Evolutionary conservation across 805 yeast species (phyloP), one percentile per base, ranked within the genome.

Genomic region (Pichia pseudocactophila): DNA sequence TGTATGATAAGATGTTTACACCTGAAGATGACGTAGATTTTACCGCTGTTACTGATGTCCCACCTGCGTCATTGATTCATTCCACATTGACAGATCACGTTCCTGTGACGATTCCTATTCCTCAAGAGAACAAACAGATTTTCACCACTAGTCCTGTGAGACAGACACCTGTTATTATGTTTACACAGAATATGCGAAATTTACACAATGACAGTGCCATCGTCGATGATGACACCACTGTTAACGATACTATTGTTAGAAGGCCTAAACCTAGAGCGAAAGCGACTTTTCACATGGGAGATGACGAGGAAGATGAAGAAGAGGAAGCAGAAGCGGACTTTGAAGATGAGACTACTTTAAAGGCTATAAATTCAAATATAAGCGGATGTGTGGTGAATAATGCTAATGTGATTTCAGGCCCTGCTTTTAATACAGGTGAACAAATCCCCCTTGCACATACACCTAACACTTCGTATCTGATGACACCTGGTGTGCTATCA

Each of bases 1-100:
- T 86, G 30, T 84, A 82, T 59, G 97, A 88, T 61, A 67, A 83
- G 43, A 61, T 88, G 18, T 87, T 84, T 38, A 48, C 49, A 34
- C 37, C 42, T 30, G 39, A 35, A 18, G 35, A 37, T 7, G 25
- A 26, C 20, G 12, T 33, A 11, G 15, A 16, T 9, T 25, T 16
- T 17, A 37, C 22, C 26, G 30, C 27, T 15, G 37, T 28, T 18
- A 22, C 26, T 16, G 16, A 20, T 26, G 25, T 22, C 17, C 40
- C 38, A 20, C 19, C 18, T 4, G 34, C 20, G 1, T 12, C 13
- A 12, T 5, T 8, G 8, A 28, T 28, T 13, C n/a, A 30, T 15
- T n/a, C 13, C 13, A 20, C 35, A 9, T 30, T 30, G 6, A n/a
- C 18, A 16, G 37, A 19, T 15, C 30, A 19, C n/a, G 7, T 15